Conservation (phyloP, 2,329 filamentous ascomycete genomes). For the Ceratocystis papillata region DNA sequence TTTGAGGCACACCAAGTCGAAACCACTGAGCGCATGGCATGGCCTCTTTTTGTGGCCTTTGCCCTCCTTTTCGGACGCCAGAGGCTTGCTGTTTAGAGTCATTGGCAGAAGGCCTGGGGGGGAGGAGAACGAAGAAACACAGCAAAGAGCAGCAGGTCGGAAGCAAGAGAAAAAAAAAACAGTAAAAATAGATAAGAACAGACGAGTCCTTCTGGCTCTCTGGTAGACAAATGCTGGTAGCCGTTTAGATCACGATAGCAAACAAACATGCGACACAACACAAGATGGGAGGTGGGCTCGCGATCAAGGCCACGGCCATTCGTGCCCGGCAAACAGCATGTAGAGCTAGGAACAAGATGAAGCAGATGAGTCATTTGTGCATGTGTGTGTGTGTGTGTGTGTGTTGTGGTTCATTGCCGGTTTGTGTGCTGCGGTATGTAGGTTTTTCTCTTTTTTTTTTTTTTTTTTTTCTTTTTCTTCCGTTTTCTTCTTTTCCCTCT, state of each 20-base stretch:
- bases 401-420: not conserved
- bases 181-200: not conserved
- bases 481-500: not conserved
- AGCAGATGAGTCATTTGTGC: constrained; percentile 11
- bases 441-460: not conserved
- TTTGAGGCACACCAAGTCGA: no score
- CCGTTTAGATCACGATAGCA: not conserved
- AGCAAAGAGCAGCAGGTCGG: constrained; percentile 1
- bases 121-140: constrained; percentile 8
- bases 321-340: not conserved
- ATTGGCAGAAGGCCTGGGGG: no score
- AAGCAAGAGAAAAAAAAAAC: not conserved
- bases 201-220: not conserved
- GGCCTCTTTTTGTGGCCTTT: no score
- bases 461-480: not conserved
- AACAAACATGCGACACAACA: no score
- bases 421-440: not conserved
- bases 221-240: not conserved
- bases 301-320: not conserved
- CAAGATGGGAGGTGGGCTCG: not conserved
- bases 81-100: not conserved
- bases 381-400: not conserved
- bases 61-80: no score
- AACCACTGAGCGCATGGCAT: no score
- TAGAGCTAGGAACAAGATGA: not conserved